Evolutionary conservation across 2,329 filamentous ascomycete genomes (phyloP).

Genomic region (Elsinoe arachidis): DNA sequence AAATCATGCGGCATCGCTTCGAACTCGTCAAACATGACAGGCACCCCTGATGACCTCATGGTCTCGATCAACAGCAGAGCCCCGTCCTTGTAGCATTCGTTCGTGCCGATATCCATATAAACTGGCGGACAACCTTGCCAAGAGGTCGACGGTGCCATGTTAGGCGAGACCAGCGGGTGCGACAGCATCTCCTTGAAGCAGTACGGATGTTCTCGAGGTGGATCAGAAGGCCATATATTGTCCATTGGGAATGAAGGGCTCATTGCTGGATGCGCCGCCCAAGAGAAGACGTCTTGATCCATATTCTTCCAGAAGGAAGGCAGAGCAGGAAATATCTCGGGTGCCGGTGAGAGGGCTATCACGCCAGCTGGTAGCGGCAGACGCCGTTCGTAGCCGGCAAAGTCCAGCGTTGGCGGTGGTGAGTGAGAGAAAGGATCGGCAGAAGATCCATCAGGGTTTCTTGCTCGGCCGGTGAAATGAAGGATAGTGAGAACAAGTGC

Average conservation of each 20-base stretch:
- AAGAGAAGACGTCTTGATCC: slow-evolving; percentile 4
- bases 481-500: slow-evolving; percentile 34
- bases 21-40: slow-evolving; percentile 5
- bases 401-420: not conserved
- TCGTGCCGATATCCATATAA: not conserved
- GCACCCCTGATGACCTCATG: not conserved
- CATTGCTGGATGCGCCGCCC: not conserved
- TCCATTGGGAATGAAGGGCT: not conserved
- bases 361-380: slow-evolving; percentile 4
- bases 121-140: slow-evolving; percentile 9
- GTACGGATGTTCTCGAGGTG: slow-evolving; percentile 9
- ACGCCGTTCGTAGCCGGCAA: not conserved
- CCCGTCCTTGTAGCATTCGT: slow-evolving; percentile 2
- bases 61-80: not conserved
- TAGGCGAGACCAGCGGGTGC: slow-evolving; percentile 2
- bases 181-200: not conserved
- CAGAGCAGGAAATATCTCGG: not conserved
- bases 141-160: not conserved
- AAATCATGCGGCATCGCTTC: slow-evolving; percentile 12
- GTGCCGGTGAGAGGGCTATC: not conserved
- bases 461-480: not conserved
- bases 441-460: not conserved
- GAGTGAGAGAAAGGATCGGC: slow-evolving; percentile 1
- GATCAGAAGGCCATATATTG: slow-evolving; percentile 5
- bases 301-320: slow-evolving; percentile 4